These are phyloP conservation scores for Psidium friedrichsthalianum DNA, from an alignment of 345 rosid genomes.

Conservation along the genomic window DNA sequence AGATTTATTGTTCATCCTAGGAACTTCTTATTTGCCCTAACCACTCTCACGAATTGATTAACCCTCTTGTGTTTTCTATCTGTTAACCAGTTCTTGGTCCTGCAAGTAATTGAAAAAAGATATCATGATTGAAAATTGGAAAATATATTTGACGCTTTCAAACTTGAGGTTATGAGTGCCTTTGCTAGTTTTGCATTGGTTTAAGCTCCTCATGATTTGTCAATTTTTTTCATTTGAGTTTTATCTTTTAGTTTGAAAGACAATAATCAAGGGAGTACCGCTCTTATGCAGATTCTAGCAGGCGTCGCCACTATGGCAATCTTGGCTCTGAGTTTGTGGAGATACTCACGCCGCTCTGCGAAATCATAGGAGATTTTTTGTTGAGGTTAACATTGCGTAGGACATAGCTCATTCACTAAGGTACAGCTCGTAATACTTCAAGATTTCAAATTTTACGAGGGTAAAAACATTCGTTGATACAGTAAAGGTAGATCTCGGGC, in stretches of 20 bases:
- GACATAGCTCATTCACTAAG: neutral
- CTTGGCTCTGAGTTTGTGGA: constrained; percentile 50
- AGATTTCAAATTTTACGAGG: neutral
- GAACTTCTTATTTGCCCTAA: neutral
- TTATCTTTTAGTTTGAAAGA: neutral
- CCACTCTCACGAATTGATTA: neutral
- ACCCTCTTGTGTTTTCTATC: neutral
- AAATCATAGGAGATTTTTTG: constrained; percentile 4
- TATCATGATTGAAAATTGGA: neutral
- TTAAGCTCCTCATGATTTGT: neutral
- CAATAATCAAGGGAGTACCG: neutral
- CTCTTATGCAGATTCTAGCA: constrained; percentile 37
- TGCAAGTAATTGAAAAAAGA: neutral
- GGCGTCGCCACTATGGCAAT: constrained; percentile 46
- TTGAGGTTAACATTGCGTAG: neutral
- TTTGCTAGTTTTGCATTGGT: neutral
- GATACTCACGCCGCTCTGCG: constrained; percentile 32
- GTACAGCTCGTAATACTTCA: neutral
- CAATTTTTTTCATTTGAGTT: neutral
- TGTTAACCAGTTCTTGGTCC: neutral
- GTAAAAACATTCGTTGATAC: neutral
- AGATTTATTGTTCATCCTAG: neutral
- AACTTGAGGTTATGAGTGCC: neutral
- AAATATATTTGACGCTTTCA: neutral
- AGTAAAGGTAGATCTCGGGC: neutral